A percentile compares a stretch with the other conserved stretches of the same genome.
Evolutionary conservation across 257 asterid genomes (phyloP).

Genomic region (Jaltomata sinuosa): DNA sequence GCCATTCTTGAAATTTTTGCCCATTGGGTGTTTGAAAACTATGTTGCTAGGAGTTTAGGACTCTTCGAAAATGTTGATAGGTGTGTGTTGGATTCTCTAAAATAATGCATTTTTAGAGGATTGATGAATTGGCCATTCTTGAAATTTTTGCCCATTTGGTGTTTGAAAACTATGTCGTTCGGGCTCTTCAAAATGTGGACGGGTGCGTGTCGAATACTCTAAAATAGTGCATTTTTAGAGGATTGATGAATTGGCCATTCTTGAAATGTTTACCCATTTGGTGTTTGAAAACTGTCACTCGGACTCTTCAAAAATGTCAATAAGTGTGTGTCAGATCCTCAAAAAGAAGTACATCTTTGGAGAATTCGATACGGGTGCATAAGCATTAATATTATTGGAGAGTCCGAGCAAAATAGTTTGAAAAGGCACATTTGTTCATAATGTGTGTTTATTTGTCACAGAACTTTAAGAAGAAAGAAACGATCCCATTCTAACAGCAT

Average conservation of each 20-base stretch:
- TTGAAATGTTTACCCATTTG: neutral
- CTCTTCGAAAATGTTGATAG: neutral
- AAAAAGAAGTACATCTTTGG: neutral
- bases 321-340: neutral
- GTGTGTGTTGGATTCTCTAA: neutral
- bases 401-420: neutral
- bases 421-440: neutral
- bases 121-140: neutral
- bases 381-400: neutral
- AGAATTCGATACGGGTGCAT: neutral
- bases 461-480: neutral
- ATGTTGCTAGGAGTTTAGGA: neutral
- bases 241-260: neutral
- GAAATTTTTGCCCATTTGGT: neutral
- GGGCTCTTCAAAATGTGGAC: neutral
- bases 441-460: neutral
- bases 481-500: neutral
- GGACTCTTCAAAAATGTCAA: neutral
- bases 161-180: neutral
- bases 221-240: no score
- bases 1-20: neutral
- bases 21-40: neutral
- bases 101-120: neutral
- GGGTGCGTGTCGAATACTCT: neutral
- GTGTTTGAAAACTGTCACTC: neutral